A percentile compares a stretch with the other conserved stretches of the same genome.
Evolutionary conservation across 805 yeast species (phyloP).

Genomic region (Clavispora carvajalis): DNA sequence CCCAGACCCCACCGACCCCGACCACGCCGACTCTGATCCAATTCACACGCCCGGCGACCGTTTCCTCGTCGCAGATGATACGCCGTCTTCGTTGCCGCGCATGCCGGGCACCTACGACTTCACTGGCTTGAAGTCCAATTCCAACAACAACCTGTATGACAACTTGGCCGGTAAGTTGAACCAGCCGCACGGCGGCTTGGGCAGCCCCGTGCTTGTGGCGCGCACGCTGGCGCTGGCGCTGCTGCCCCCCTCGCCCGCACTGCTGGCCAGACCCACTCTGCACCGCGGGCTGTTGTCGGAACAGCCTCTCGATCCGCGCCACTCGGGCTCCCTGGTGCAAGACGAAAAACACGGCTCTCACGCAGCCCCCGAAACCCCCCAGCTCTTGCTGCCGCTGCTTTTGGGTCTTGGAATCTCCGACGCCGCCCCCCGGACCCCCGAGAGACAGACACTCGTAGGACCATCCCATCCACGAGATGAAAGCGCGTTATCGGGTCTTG

Average conservation of each 20-base stretch:
- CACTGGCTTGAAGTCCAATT: conserved; percentile 35
- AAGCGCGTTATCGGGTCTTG: no score
- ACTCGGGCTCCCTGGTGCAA: not conserved
- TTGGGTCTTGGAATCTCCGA: no score
- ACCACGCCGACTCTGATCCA: no score
- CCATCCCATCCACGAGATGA: no score
- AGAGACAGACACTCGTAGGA: no score
- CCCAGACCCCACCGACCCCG: not conserved
- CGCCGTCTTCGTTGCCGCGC: conserved; percentile 28
- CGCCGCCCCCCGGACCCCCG: no score
- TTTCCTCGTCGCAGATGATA: not conserved
- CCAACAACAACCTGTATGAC: conserved; percentile 2
- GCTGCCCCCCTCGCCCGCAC: not conserved
- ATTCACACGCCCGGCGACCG: no score
- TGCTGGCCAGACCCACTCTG: not conserved
- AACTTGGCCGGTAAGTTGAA: conserved; percentile 1
- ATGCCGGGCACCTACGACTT: conserved; percentile 44
- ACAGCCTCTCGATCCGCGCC: not conserved
- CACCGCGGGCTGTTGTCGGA: not conserved
- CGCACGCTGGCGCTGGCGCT: not conserved
- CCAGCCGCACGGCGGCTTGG: conserved; percentile 1
- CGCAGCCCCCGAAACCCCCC: no score
- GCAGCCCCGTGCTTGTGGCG: conserved; percentile 1
- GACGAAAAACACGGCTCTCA: no score
- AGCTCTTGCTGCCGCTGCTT: no score